Base-by-base conservation (phyloP, 176 grass and related monocot species). In the Paspalum vaginatum region DNA sequence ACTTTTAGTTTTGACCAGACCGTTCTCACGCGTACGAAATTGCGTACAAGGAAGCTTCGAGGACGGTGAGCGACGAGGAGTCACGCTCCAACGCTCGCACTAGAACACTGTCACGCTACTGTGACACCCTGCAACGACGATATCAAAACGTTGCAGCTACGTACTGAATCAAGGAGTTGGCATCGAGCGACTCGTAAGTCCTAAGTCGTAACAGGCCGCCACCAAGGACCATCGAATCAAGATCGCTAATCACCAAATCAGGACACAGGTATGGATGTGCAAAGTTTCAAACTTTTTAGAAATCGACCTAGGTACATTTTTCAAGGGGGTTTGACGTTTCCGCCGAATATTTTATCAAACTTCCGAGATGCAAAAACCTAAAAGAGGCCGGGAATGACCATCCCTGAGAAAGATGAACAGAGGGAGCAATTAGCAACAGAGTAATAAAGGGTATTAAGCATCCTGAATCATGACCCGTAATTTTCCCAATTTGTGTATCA, bases 401-500 rank as follows among this genome's bases (percentile, higher is more conserved):
- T 4, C 49, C 18, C 6, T 77, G 46, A 79, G n/a, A 45, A 5
- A 49, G 13, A 4, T 27, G 59, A 6, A 43, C 2, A 16, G 21
- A 68, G 8, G 52, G 16, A 77, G 46, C 9, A 51, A 8, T 5
- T 51, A 43, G 27, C 24, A 55, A 16, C 43, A 47, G 3, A 58
- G 14, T 53, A 70, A 54, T 53, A 70, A 54, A 78, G 20, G 16
- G 9, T 45, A 56, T 45, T 5, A 83, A 26, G 47, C 17, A 27
- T 22, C 16, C 46, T 39, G 27, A 20, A 65, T 70, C 66, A 83
- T 20, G 24, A 63, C 5, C 1, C 10, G 14, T 13, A 57, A 62
- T 43, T 74, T 38, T 38, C 55, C 10, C 48, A 40, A 83, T 38
- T 59, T 11, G 79, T 53, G 27, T 81, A 61, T 32, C 65, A 50